Evolutionary conservation across 208 protist species (phyloP), one percentile per base, ranked within the genome.

Genomic region (Tetramitus jugosus): DNA sequence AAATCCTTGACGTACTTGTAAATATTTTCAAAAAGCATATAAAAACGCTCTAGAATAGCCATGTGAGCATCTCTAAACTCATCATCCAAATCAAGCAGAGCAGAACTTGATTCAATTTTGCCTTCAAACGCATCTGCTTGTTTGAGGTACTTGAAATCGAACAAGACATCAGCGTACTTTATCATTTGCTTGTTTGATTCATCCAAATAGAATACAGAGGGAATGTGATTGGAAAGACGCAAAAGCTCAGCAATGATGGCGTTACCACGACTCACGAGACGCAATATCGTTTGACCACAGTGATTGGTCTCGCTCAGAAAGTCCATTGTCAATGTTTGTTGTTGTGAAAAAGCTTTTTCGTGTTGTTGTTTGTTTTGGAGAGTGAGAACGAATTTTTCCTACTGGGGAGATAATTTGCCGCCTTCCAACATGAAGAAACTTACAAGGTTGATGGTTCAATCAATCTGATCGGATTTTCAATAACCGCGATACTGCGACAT

Each of bases 41-140:
- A 99, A 83, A 98, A 98, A 43, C 93, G 88, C 64, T 92, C 84
- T 26, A 99, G 84, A n/a, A 98, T 84, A 49, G 95, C 88, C 42
- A 97, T 86, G 87, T 99, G 94, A 80, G 76, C 89, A 29, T 92
- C 90, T 65, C 82, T 82, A 61, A 92, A 92, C 40, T 87, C 79
- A 67, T 84, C 83, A 78, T 94, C 89, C 17, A 90, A 65, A 33
- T 94, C 90, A 0, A 87, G 60, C 20, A 93, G 79, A 26, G 89
- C 64, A 4, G 65, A 29, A 8, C 45, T 77, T 13, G 33, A 49
- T 60, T 40, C 45, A 42, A 91, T 89, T 42, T 74, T 80, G 2
- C 77, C 76, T 67, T 89, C 86, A 62, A 79, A 87, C 14, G 82
- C 60, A 83, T 88, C 89, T 43, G 43, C 31, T 29, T 81, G 81